These are phyloP conservation scores for Candida incommunis DNA, from an alignment of 805 yeast genomes.

Conservation along the genomic window DNA sequence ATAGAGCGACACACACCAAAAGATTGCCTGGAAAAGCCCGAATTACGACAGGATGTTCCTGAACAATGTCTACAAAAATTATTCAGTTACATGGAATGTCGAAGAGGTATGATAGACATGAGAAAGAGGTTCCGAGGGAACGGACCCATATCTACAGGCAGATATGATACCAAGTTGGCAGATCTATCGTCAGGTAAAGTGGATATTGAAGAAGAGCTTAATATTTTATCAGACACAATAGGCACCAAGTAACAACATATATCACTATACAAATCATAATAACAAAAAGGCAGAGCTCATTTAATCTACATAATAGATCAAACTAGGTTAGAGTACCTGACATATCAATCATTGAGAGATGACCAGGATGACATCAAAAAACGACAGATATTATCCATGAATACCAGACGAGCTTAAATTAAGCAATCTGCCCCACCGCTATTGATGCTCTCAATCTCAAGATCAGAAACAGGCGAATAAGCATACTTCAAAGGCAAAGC, in stretches of 20 bases:
- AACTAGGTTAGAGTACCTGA: too few species aligned
- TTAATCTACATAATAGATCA: too few species aligned
- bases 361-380: too few species aligned
- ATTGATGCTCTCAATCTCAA: slow-evolving; percentile 63
- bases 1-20: slow-evolving; percentile 82
- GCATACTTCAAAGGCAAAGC: slow-evolving; percentile 65
- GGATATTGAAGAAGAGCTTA: not conserved
- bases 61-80: slow-evolving; percentile 78
- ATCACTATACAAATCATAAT: too few species aligned
- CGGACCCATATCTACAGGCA: slow-evolving; percentile 86
- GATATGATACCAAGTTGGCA: slow-evolving; percentile 72
- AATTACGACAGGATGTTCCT: slow-evolving; percentile 62
- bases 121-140: slow-evolving; percentile 80
- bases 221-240: too few species aligned
- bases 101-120: slow-evolving; percentile 83
- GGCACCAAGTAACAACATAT: too few species aligned
- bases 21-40: slow-evolving; percentile 72
- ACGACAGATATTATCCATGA: too few species aligned
- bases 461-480: slow-evolving; percentile 44
- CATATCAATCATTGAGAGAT: too few species aligned
- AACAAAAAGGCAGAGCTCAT: too few species aligned
- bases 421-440: slow-evolving; percentile 70
- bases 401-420: slow-evolving; percentile 18
- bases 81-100: slow-evolving; percentile 79
- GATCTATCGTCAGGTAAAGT: not conserved